These are phyloP conservation scores for Decorospora gaudefroyi DNA, from an alignment of 2,329 filamentous ascomycete species.

Conservation along the genomic window DNA sequence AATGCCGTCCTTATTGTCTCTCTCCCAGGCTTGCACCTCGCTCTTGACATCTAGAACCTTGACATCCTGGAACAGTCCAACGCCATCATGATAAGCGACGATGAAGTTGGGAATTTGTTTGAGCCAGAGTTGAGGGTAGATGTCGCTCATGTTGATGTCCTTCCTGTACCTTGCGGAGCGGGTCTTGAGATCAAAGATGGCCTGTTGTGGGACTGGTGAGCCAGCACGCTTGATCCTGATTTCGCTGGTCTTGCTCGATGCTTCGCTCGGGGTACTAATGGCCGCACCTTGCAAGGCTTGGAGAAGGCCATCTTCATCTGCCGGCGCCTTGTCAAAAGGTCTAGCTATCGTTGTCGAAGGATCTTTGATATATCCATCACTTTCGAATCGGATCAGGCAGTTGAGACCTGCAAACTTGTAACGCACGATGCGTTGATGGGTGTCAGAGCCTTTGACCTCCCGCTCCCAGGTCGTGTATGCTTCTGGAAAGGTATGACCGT, in stretches of 20 bases:
- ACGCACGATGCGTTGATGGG: conserved; percentile 65
- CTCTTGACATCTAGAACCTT: conserved; percentile 46
- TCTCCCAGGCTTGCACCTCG: conserved; percentile 52
- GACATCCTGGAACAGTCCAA: conserved; percentile 52
- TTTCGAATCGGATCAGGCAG: conserved; percentile 61
- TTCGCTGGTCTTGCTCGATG: neutral
- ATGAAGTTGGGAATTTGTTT: conserved; percentile 58
- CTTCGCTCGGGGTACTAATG: conserved; percentile 3
- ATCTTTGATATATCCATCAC: conserved; percentile 59
- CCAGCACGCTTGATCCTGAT: conserved; percentile 31
- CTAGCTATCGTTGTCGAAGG: neutral
- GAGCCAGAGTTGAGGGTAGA: conserved; percentile 56
- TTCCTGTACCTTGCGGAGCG: conserved; percentile 44
- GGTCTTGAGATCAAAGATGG: conserved; percentile 61
- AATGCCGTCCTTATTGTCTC: conserved; percentile 41
- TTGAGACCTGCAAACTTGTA: conserved; percentile 62
- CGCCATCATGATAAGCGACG: conserved; percentile 55
- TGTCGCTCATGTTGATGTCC: conserved; percentile 47
- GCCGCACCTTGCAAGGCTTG: conserved; percentile 15
- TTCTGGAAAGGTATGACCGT: conserved; percentile 69
- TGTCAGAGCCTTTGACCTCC: conserved; percentile 59
- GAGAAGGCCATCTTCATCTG: conserved; percentile 16
- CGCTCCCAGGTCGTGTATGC: conserved; percentile 66
- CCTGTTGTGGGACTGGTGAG: conserved; percentile 46
- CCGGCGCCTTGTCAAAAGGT: neutral